phyloP scores from a whole-genome alignment of 2,329 filamentous ascomycete genomes.

The Alternaria brassicicola region DNA sequence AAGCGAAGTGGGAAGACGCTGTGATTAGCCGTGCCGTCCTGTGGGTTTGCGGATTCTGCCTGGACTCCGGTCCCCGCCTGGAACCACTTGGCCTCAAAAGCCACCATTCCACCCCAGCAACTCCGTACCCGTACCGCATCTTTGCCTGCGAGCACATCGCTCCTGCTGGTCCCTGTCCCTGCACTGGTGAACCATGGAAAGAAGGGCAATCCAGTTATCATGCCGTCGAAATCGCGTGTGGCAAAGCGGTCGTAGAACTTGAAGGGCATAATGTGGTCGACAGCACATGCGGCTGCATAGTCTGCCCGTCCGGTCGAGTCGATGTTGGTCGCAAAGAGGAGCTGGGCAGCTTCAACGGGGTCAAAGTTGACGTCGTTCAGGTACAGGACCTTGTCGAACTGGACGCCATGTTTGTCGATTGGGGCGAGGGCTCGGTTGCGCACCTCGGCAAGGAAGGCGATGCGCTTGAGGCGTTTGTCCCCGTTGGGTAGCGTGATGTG shows the following conservation, averaged over 20 bases:
- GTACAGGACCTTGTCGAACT: constrained; percentile 66
- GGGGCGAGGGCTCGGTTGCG: constrained; percentile 72
- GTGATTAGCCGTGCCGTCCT: constrained; percentile 14
- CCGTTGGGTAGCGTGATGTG: constrained; percentile 68
- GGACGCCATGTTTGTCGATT: constrained; percentile 60
- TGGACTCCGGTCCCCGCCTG: constrained; percentile 49
- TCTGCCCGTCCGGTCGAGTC: constrained; percentile 57
- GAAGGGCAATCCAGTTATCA: constrained; percentile 66
- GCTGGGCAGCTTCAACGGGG: constrained; percentile 63
- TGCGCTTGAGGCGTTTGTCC: constrained; percentile 69
- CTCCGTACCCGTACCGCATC: constrained; percentile 72
- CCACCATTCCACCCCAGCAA: constrained; percentile 80
- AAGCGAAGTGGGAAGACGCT: constrained; percentile 52
- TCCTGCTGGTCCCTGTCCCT: constrained; percentile 60
- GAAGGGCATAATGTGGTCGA: constrained; percentile 72
- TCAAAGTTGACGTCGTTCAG: constrained; percentile 72
- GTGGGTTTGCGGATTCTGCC: constrained; percentile 19
- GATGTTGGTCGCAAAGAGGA: constrained; percentile 68
- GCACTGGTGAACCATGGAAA: constrained; percentile 70
- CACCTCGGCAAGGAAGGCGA: constrained; percentile 74
- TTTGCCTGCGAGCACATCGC: constrained; percentile 65
- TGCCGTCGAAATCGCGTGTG: constrained; percentile 69
- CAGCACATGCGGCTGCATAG: constrained; percentile 72
- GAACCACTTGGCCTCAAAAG: constrained; percentile 67
- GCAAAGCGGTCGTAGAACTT: constrained; percentile 78